Evolutionary conservation across 768 basidiomycete species (phyloP), one percentile per base, ranked within the genome.

Genomic region (Mrakia gelida): DNA sequence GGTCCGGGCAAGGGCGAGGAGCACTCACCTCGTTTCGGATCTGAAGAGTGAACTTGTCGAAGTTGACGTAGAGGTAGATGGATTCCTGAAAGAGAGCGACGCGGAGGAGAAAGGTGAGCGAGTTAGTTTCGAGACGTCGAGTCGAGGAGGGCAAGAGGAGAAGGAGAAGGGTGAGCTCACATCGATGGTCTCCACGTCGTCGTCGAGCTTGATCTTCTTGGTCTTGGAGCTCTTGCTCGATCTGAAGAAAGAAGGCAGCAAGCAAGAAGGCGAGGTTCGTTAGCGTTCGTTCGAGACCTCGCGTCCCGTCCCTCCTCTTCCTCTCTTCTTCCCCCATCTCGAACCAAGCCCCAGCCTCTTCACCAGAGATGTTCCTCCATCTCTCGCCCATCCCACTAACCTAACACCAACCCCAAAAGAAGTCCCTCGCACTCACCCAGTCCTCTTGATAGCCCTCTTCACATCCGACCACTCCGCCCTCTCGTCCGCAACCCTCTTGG

Each of bases 1-100:
- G n/a, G n/a, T n/a, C n/a, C n/a, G n/a, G n/a, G n/a, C n/a, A n/a
- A n/a, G n/a, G n/a, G n/a, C n/a, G n/a, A n/a, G n/a, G n/a, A 52
- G 62, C 9, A 81, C 89, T 11, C 80, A 93, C 94, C 82, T 90
- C 87, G 85, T 97, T 96, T 62, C 96, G 91, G 73, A 97, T 89
- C 81, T 93, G 90, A 45, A 93, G 86, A 80, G 92, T 90, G 84
- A 95, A 96, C 81, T 89, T 91, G 81, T 94, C 91, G 82, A 91
- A 92, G 85, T 98, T 98, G 70, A 98, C 88, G 70, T 92, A 89
- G 82, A 97, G 92, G 84, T 90, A 90, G 75, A 75, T 70, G 21
- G 75, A 68, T 28, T 75, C 75, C 75, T 75, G 43, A 1, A 3
- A 3, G 38, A 3, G 30, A 41, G 30, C 15, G 26, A 49, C 45